phyloP scores from a whole-genome alignment of 768 basidiomycete genomes.

The Pisolithus orientalis region DNA sequence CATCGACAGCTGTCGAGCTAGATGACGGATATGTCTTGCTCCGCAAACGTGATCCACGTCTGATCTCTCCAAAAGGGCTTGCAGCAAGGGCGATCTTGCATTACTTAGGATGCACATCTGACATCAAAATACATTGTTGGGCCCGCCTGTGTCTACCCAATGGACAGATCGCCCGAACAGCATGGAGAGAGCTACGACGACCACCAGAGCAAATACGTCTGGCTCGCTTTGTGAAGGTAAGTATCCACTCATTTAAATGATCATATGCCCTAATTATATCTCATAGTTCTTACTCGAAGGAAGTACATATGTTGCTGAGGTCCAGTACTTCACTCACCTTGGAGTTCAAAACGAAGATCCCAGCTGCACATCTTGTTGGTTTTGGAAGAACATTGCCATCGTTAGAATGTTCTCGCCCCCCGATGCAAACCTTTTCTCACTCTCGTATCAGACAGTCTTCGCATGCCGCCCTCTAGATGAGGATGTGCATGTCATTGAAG shows the following conservation, averaged over 20 bases:
- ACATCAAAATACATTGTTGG: constrained; percentile 8
- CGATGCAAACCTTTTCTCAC: neutral
- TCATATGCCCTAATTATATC: neutral
- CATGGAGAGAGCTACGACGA: neutral
- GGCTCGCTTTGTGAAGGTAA: constrained; percentile 1
- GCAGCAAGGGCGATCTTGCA: neutral
- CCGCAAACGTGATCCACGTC: too few relatives aligned
- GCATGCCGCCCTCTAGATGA: neutral
- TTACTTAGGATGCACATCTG: neutral
- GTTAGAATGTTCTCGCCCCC: neutral
- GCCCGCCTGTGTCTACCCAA: constrained; percentile 16
- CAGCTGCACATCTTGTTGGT: too few relatives aligned
- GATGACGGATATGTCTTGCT: too few relatives aligned
- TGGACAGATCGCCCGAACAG: constrained; percentile 13
- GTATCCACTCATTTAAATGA: neutral
- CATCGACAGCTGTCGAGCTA: too few relatives aligned
- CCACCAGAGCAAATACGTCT: neutral
- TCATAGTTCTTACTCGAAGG: neutral
- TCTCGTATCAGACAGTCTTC: neutral
- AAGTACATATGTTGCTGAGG: neutral
- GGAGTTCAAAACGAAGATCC: constrained; percentile 2
- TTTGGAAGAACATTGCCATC: neutral
- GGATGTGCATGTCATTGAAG: neutral
- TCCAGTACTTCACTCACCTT: neutral
- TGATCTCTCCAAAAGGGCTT: too few relatives aligned